These are phyloP conservation scores for Onygena corvina DNA, from an alignment of 2,329 filamentous ascomycete species.

Conservation along the genomic window DNA sequence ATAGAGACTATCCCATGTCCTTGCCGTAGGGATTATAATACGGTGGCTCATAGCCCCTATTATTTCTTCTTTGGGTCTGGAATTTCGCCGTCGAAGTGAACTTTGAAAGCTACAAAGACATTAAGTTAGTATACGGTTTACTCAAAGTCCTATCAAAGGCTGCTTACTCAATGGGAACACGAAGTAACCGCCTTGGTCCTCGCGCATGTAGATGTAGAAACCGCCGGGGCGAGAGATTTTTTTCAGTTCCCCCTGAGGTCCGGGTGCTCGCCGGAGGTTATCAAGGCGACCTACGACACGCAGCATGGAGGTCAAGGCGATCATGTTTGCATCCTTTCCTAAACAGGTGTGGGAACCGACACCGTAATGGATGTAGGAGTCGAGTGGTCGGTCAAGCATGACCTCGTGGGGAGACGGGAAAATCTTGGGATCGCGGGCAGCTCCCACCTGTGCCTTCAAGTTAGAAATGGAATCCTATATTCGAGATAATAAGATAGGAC, in stretches of 20 bases:
- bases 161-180: conserved; percentile 38
- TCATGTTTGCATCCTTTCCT: conserved; percentile 32
- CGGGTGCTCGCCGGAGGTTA: conserved; percentile 36
- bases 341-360: conserved; percentile 40
- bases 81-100: conserved; percentile 34
- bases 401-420: conserved; percentile 33
- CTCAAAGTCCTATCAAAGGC: not conserved
- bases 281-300: conserved; percentile 36
- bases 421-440: conserved; percentile 30
- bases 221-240: conserved; percentile 36
- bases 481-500: conserved; percentile 40
- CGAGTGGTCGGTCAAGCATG: conserved; percentile 32
- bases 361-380: conserved; percentile 35
- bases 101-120: conserved; percentile 29
- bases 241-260: conserved; percentile 38
- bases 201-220: conserved; percentile 41
- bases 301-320: conserved; percentile 34
- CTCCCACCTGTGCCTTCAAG: conserved; percentile 31
- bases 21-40: no score
- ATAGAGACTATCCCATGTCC: not conserved
- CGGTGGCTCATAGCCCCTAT: not conserved
- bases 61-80: conserved; percentile 13
- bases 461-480: conserved; percentile 55
- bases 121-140: conserved; percentile 14
- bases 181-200: conserved; percentile 40